Evolutionary conservation across 345 rosid genomes (phyloP).

Genomic region (Eucalyptus pumila): DNA sequence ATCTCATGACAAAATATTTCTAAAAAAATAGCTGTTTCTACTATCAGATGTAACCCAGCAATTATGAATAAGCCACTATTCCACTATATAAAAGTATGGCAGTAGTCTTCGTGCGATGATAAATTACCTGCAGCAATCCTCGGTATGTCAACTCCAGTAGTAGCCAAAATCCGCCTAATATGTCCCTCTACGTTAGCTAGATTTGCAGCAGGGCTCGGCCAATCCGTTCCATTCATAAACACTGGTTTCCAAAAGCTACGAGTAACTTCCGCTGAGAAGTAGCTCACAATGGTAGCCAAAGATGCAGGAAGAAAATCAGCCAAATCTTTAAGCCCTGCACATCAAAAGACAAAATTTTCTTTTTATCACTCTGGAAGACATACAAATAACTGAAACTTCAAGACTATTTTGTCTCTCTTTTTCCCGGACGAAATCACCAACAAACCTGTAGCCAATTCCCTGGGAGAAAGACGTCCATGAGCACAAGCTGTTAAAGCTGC

Average conservation of each 20-base stretch:
- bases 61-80: neutral
- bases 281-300: constrained; percentile 83
- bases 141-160: constrained; percentile 88
- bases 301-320: constrained; percentile 95
- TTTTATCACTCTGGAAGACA: neutral
- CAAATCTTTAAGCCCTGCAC: constrained; percentile 85
- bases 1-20: neutral
- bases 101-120: neutral
- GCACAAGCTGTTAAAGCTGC: constrained; percentile 94
- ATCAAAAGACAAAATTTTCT: neutral
- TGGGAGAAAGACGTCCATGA: constrained; percentile 91
- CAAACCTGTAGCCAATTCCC: constrained; percentile 94
- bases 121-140: constrained; percentile 77
- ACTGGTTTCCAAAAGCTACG: constrained; percentile 94
- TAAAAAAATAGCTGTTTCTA: neutral
- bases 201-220: constrained; percentile 99
- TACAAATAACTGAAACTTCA: neutral
- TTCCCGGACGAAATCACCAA: neutral
- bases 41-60: neutral
- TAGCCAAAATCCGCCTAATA: constrained; percentile 75
- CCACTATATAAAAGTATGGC: neutral
- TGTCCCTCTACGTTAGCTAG: constrained; percentile 75
- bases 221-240: constrained; percentile 91
- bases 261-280: constrained; percentile 94
- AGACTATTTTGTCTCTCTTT: neutral